Evolutionary conservation across 2,329 filamentous ascomycete genomes (phyloP).

Genomic region (Mariannaea elegans): DNA sequence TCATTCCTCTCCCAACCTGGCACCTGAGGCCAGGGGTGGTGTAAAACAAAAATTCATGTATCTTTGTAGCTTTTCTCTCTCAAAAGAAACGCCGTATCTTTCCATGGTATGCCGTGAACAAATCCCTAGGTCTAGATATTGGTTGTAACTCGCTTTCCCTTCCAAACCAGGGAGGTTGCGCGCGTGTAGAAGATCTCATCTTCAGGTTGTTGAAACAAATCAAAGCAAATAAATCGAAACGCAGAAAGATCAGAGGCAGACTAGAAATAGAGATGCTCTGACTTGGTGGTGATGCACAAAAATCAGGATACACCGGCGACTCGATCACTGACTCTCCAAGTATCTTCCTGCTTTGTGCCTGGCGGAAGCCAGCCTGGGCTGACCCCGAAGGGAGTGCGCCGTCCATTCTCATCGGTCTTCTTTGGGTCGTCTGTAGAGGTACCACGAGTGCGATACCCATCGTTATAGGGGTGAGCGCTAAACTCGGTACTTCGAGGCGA

Average conservation of each 20-base stretch:
- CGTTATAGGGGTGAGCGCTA: conserved; percentile 53
- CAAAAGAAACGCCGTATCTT: conserved; percentile 6
- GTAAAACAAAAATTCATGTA: background rate
- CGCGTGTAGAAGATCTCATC: conserved; percentile 1
- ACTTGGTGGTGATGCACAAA: background rate
- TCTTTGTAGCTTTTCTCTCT: conserved; percentile 2
- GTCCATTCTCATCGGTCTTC: conserved; percentile 61
- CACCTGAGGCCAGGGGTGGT: background rate
- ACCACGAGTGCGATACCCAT: conserved; percentile 53
- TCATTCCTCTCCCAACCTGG: conserved; percentile 5
- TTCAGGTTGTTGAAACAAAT: conserved; percentile 2
- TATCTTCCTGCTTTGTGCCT: conserved; percentile 86
- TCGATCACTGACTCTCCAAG: conserved; percentile 67
- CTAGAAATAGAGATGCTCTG: too few relatives aligned
- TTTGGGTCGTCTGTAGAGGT: conserved; percentile 58
- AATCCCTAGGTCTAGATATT: conserved; percentile 24
- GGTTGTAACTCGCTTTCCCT: conserved; percentile 7
- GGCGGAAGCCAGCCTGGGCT: conserved; percentile 72
- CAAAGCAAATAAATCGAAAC: background rate
- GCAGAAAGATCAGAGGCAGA: too few relatives aligned
- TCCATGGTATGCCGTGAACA: conserved; percentile 12
- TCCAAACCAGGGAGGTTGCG: background rate
- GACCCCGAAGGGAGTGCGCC: conserved; percentile 53
- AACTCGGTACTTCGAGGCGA: conserved; percentile 39
- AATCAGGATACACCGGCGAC: conserved; percentile 35